Conservation (phyloP, 1,284 basidiomycete species). For the Athelia psychrophila region DNA sequence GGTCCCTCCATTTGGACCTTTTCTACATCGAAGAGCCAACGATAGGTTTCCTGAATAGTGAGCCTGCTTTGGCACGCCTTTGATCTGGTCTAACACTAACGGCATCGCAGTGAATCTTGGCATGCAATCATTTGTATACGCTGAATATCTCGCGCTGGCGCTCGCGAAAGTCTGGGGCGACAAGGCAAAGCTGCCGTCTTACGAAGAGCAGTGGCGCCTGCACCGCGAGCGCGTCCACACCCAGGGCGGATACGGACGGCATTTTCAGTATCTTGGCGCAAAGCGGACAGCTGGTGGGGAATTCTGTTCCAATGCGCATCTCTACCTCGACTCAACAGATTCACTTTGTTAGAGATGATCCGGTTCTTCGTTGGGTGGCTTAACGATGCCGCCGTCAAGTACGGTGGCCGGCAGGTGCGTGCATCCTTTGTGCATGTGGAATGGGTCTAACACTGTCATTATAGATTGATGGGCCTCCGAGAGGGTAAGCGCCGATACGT, state of each 20-base stretch:
- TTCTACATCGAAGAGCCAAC: constrained; percentile 52
- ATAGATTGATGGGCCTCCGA: no score
- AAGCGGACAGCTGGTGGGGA: constrained; percentile 20
- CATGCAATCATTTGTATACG: constrained; percentile 35
- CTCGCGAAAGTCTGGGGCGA: constrained; percentile 34
- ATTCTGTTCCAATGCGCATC: no score
- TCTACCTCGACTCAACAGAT: no score
- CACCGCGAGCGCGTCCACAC: constrained; percentile 26
- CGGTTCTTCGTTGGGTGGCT: constrained; percentile 31
- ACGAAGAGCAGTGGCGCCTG: constrained; percentile 26
- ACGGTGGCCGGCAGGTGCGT: constrained; percentile 28
- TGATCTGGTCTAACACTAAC: neutral
- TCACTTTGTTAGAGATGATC: constrained; percentile 20
- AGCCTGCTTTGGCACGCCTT: constrained; percentile 7
- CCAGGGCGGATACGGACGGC: constrained; percentile 30
- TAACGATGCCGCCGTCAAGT: constrained; percentile 29
- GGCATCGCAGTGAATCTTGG: constrained; percentile 31
- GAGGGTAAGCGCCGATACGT: no score
- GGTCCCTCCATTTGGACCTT: constrained; percentile 41
- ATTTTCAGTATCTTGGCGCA: constrained; percentile 31
- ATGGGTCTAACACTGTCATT: no score
- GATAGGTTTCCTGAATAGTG: constrained; percentile 38
- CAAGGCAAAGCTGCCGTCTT: constrained; percentile 29
- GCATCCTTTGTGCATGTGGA: neutral
- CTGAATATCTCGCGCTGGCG: constrained; percentile 33